phyloP scores from a whole-genome alignment of 495 filamentous ascomycete species.

The Aspergillus hancockii region DNA sequence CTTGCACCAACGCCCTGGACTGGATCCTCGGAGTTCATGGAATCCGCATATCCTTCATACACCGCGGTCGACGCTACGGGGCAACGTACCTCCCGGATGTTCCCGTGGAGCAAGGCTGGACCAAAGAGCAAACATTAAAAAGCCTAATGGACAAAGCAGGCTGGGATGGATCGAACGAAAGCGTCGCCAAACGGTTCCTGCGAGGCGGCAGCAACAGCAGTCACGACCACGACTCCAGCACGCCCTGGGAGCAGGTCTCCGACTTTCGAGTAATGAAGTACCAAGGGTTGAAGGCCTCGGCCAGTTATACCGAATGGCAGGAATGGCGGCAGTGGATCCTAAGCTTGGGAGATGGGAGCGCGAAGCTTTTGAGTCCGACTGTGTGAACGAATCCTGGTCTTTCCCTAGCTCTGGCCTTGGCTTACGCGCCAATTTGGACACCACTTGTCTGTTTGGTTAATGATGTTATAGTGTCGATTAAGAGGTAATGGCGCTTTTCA shows the following conservation, averaged over 20 bases:
- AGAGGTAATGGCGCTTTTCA: conserved; percentile 6
- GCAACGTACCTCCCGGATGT: conserved; percentile 94
- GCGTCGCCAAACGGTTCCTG: conserved; percentile 51
- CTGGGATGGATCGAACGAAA: conserved; percentile 56
- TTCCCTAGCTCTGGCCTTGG: neutral
- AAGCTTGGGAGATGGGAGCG: conserved; percentile 37
- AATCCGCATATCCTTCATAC: conserved; percentile 70
- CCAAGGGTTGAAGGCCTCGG: conserved; percentile 71
- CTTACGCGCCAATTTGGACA: neutral
- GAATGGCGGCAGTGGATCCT: conserved; percentile 75
- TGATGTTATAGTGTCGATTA: conserved; percentile 16
- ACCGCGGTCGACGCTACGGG: conserved; percentile 59
- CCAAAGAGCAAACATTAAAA: conserved; percentile 85
- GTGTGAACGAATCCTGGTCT: neutral
- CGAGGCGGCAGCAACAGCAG: conserved; percentile 26
- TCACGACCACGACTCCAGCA: conserved; percentile 19
- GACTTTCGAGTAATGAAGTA: conserved; percentile 76
- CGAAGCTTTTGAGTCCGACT: conserved; percentile 15
- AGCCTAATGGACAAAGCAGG: conserved; percentile 94
- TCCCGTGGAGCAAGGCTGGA: conserved; percentile 90
- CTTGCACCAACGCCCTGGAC: conserved; percentile 70
- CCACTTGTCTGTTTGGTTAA: neutral
- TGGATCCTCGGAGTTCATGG: conserved; percentile 88
- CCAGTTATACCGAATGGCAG: conserved; percentile 73
- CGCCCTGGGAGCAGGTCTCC: conserved; percentile 68